A percentile compares a stretch with the other conserved stretches of the same genome.
Evolutionary conservation across 2,329 filamentous ascomycete species (phyloP).

Genomic region (Ceratocystis papillata): DNA sequence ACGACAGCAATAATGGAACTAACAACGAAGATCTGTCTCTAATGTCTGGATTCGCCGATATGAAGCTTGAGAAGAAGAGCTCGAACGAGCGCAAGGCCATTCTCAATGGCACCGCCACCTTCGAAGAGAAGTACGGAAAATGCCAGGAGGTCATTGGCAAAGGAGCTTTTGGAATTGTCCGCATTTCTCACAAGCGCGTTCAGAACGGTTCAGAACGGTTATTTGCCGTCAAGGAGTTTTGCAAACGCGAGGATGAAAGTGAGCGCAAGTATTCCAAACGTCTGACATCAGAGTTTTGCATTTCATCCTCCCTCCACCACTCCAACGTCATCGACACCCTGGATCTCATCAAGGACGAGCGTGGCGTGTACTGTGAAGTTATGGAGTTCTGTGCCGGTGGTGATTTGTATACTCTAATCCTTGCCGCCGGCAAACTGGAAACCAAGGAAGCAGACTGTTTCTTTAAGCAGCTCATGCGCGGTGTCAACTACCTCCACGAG

Average conservation of each 20-base stretch:
- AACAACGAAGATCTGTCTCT: conserved; percentile 66
- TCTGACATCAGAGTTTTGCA: conserved; percentile 94
- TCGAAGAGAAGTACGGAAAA: conserved; percentile 96
- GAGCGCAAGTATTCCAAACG: conserved; percentile 97
- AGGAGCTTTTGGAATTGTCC: conserved; percentile 92
- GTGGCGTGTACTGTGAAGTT: conserved; percentile 96
- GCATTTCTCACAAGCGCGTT: conserved; percentile 91
- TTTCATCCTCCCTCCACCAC: conserved; percentile 90
- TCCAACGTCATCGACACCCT: conserved; percentile 97
- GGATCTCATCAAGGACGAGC: conserved; percentile 87
- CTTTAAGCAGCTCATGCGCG: conserved; percentile 98
- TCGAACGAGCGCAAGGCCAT: conserved; percentile 29
- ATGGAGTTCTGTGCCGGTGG: conserved; percentile 99
- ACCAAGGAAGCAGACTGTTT: conserved; percentile 92
- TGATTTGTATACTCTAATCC: conserved; percentile 85
- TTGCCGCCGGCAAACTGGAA: conserved; percentile 83
- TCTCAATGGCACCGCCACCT: conserved; percentile 56
- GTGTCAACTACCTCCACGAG: conserved; percentile 97
- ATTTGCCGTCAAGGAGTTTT: conserved; percentile 97
- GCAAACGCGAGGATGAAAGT: conserved; percentile 83
- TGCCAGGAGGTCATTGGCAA: conserved; percentile 95
- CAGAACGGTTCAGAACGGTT: conserved; percentile 80
- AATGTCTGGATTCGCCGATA: conserved; percentile 93
- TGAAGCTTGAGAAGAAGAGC: conserved; percentile 40
- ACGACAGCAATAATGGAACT: conserved; percentile 41